Evolutionary conservation across 1,139 yeast genomes (phyloP).

Genomic region (Torulaspora pretoriensis): DNA sequence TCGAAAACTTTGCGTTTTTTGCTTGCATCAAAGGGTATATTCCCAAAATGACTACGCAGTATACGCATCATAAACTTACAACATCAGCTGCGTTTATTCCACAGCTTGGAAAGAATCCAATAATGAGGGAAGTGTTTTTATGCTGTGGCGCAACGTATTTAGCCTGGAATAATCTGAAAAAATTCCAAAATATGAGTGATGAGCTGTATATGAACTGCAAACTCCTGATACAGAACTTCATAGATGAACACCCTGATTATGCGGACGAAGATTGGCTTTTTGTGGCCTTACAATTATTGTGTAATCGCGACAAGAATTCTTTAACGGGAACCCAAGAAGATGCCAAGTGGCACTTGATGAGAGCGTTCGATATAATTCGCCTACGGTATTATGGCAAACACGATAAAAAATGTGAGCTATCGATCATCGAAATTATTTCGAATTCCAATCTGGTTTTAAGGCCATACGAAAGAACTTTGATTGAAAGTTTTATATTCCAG

Average conservation of each 20-base stretch:
- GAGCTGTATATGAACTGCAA: conserved; percentile 30
- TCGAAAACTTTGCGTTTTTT: conserved; percentile 32
- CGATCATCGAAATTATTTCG: conserved; percentile 8
- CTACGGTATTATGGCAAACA: conserved; percentile 16
- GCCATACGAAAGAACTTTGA: conserved; percentile 34
- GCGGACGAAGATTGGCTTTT: conserved; percentile 37
- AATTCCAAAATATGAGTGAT: conserved; percentile 23
- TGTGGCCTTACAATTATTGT: conserved; percentile 39
- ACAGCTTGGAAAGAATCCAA: conserved; percentile 29
- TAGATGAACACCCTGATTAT: conserved; percentile 12
- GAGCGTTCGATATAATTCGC: conserved; percentile 31
- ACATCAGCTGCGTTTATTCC: conserved; percentile 41
- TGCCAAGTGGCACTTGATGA: conserved; percentile 33
- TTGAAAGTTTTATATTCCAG: conserved; percentile 41
- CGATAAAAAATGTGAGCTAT: conserved; percentile 2
- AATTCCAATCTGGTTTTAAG: conserved; percentile 9
- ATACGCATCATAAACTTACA: conserved; percentile 41
- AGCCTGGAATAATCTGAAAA: conserved; percentile 31
- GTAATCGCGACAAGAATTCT: conserved; percentile 37
- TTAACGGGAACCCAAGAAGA: conserved; percentile 34
- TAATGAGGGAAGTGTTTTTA: conserved; percentile 37
- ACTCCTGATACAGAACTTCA: conserved; percentile 17
- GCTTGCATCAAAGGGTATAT: conserved; percentile 40
- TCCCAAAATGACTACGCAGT: conserved; percentile 41
- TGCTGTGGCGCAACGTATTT: conserved; percentile 41